Conservation (phyloP, 2,329 filamentous ascomycete species). For the Cladosporium sp. region DNA sequence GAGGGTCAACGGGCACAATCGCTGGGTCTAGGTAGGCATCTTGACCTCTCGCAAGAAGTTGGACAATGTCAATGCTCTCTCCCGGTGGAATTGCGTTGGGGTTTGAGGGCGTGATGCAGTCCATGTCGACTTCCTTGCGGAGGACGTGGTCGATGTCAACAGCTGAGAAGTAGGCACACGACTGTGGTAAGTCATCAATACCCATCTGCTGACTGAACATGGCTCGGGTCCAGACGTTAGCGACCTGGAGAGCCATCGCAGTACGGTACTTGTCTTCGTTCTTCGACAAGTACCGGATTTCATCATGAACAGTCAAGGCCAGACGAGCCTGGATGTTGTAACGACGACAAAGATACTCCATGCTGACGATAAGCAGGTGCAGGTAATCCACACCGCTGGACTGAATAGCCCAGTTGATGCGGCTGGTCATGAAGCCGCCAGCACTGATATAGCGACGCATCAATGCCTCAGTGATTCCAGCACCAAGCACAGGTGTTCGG, state of each 20-base stretch:
- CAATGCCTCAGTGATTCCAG: constrained; percentile 92
- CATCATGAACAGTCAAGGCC: constrained; percentile 93
- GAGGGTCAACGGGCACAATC: constrained; percentile 59
- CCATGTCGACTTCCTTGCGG: constrained; percentile 98
- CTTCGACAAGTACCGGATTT: constrained; percentile 90
- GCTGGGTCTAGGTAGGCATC: constrained; percentile 68
- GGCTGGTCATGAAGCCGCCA: constrained; percentile 88
- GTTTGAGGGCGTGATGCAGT: constrained; percentile 90
- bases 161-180: constrained; percentile 92
- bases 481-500: constrained; percentile 86
- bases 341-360: constrained; percentile 87
- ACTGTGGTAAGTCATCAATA: constrained; percentile 90
- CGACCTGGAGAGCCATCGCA: constrained; percentile 88
- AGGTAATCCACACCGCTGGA: constrained; percentile 97
- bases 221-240: constrained; percentile 93
- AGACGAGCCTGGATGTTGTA: constrained; percentile 85
- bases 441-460: constrained; percentile 81
- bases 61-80: constrained; percentile 78
- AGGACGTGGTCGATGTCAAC: constrained; percentile 93
- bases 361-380: constrained; percentile 85
- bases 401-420: constrained; percentile 99
- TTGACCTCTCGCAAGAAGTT: constrained; percentile 73
- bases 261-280: constrained; percentile 82
- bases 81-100: constrained; percentile 74
- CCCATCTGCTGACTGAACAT: constrained; percentile 98